Percentiles rank a stretch among this genome's conserved stretches.
Evolutionary conservation across 2,329 filamentous ascomycete species (phyloP).

Genomic region (Pestalotiopsis sp.): DNA sequence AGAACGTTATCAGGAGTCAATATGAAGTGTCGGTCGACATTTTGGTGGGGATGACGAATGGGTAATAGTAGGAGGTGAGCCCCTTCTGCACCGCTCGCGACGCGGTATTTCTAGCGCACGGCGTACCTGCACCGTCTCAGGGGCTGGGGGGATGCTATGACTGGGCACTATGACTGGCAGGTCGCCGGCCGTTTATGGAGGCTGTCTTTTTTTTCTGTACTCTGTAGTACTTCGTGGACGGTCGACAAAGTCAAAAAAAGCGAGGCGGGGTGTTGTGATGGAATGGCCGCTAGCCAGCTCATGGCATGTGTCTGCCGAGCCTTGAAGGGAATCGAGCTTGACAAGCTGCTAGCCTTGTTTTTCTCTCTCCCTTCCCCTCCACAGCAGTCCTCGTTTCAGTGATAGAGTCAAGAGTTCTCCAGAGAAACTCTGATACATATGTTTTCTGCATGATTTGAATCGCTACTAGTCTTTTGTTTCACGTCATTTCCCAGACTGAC

Average conservation of each 20-base stretch:
- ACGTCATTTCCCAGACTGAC: background rate
- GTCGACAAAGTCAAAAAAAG: background rate
- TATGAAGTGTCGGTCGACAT: background rate
- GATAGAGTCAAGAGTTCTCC: background rate
- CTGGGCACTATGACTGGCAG: background rate
- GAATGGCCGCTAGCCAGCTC: background rate
- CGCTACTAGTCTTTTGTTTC: background rate
- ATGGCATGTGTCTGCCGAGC: background rate
- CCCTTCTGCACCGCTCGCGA: background rate
- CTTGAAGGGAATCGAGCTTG: background rate
- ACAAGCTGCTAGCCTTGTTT: background rate
- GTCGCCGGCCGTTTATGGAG: background rate
- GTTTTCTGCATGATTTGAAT: background rate
- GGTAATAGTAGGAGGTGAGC: background rate
- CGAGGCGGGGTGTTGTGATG: background rate
- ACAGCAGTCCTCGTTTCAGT: background rate
- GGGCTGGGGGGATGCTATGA: background rate
- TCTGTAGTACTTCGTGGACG: too few species aligned
- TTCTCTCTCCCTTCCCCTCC: background rate
- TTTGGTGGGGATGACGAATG: background rate
- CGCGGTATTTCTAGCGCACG: background rate
- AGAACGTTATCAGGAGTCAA: background rate
- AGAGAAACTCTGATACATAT: background rate
- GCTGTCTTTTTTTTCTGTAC: too few species aligned
- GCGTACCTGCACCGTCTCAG: background rate